phyloP scores from a whole-genome alignment of 345 rosid genomes.

The thale cress (Arabidopsis thaliana) region DNA sequence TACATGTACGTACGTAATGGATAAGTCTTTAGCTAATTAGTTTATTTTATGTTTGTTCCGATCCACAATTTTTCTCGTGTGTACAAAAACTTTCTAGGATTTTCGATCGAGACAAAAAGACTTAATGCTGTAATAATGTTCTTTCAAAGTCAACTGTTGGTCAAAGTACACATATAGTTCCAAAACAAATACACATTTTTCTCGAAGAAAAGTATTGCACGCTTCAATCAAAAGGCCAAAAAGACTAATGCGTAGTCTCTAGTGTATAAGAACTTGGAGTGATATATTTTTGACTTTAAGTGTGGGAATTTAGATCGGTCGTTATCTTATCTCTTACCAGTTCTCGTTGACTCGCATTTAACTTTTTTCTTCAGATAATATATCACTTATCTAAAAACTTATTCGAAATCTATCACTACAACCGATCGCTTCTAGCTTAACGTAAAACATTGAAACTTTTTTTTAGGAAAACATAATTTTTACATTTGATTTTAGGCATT shows the following conservation, averaged over 20 bases:
- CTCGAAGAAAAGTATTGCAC: conserved; percentile 27
- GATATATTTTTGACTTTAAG: conserved; percentile 5
- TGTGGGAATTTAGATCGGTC: conserved; percentile 1
- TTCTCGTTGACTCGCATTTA: conserved; percentile 18
- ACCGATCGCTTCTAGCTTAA: neutral
- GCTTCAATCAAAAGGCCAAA: conserved; percentile 1
- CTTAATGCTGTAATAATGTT: neutral
- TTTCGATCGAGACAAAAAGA: conserved; percentile 23
- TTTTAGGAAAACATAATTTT: too few species aligned
- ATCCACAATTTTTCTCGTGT: neutral
- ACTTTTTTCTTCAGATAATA: neutral
- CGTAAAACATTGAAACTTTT: too few species aligned
- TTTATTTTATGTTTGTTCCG: neutral
- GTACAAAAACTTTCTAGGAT: neutral
- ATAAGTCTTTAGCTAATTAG: conserved; percentile 14
- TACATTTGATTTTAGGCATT: too few species aligned
- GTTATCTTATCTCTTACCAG: conserved; percentile 32
- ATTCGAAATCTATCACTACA: neutral
- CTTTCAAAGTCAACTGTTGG: conserved; percentile 22
- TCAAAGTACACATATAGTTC: neutral
- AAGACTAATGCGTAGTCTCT: conserved; percentile 13
- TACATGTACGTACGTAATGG: neutral
- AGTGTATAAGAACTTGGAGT: conserved; percentile 11
- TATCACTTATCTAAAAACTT: neutral
- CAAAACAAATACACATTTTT: neutral